Evolutionary conservation across 257 asterid genomes (phyloP).

Genomic region (Lantana camara): DNA sequence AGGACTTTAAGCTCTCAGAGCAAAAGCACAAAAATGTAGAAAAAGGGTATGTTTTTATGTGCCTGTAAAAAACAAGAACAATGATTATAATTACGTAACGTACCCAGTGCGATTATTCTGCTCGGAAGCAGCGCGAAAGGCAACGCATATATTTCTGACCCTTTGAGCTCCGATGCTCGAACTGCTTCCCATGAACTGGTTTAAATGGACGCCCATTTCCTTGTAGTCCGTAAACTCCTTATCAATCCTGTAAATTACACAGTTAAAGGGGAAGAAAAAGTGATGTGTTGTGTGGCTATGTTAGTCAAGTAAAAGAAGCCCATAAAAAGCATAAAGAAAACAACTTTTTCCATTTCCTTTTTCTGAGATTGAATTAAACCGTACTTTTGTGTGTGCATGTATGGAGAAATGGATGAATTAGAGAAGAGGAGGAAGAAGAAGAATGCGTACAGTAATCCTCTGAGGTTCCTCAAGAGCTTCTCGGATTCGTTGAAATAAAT

Average conservation of each 20-base stretch:
- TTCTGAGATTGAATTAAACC: neutral
- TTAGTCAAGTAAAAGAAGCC: neutral
- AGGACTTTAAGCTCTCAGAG: neutral
- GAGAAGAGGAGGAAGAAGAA: no score
- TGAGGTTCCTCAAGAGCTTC: slow-evolving; percentile 75
- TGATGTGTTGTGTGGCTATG: neutral
- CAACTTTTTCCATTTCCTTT: neutral
- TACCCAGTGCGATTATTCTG: slow-evolving; percentile 68
- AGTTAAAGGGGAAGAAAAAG: neutral
- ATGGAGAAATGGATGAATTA: no score
- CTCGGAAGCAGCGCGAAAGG: slow-evolving; percentile 83
- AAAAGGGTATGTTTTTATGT: neutral
- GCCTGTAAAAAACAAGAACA: neutral
- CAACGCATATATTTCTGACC: slow-evolving; percentile 71
- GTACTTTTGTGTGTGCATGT: neutral
- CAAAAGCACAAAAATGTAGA: slow-evolving; percentile 6
- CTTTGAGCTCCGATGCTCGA: slow-evolving; percentile 95
- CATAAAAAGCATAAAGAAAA: neutral
- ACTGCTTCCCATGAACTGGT: slow-evolving; percentile 92
- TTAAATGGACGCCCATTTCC: slow-evolving; percentile 78
- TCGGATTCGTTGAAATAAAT: slow-evolving; percentile 87
- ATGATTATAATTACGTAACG: no score
- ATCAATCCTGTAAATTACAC: slow-evolving; percentile 46
- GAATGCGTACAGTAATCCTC: slow-evolving; percentile 55
- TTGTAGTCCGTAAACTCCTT: slow-evolving; percentile 76